These are phyloP conservation scores for Diaporthe longicolla DNA, from an alignment of 2,329 filamentous ascomycete genomes.

Conservation along the genomic window DNA sequence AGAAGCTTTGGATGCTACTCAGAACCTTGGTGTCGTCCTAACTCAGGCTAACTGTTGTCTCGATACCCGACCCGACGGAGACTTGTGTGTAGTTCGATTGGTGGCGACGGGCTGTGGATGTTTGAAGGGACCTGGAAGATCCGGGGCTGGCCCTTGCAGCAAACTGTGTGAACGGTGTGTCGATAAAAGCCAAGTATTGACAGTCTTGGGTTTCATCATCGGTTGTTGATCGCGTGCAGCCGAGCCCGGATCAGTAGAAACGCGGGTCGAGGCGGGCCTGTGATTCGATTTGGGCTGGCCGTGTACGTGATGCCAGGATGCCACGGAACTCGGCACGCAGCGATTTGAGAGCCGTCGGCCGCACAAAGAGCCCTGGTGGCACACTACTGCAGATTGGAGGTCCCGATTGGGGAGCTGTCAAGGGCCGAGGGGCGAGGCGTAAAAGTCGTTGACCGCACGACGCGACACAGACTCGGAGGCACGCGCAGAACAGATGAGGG, in stretches of 20 bases:
- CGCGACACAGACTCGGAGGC: not conserved
- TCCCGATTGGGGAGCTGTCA: constrained; percentile 29
- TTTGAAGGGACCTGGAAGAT: not conserved
- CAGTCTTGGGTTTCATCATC: constrained; percentile 35
- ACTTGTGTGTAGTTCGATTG: not conserved
- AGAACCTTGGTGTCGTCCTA: not conserved
- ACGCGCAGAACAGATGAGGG: not conserved
- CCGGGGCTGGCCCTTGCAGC: constrained; percentile 10
- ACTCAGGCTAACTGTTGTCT: not conserved
- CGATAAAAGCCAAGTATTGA: constrained; percentile 15
- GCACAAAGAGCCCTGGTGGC: constrained; percentile 7
- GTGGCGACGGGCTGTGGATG: not conserved
- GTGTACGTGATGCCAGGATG: not conserved
- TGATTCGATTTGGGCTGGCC: constrained; percentile 10
- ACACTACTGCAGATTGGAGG: constrained; percentile 20
- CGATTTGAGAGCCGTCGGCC: not conserved
- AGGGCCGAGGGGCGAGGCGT: not conserved
- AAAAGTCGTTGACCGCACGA: constrained; percentile 30
- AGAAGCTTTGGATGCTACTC: not conserved
- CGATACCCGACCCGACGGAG: not conserved
- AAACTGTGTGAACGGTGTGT: not conserved
- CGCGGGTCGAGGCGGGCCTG: constrained; percentile 23
- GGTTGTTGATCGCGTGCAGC: not conserved
- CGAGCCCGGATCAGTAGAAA: constrained; percentile 23
- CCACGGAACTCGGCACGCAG: constrained; percentile 31